Conservation (phyloP, 306 rosid genomes). For the Fragaria vesca region DNA sequence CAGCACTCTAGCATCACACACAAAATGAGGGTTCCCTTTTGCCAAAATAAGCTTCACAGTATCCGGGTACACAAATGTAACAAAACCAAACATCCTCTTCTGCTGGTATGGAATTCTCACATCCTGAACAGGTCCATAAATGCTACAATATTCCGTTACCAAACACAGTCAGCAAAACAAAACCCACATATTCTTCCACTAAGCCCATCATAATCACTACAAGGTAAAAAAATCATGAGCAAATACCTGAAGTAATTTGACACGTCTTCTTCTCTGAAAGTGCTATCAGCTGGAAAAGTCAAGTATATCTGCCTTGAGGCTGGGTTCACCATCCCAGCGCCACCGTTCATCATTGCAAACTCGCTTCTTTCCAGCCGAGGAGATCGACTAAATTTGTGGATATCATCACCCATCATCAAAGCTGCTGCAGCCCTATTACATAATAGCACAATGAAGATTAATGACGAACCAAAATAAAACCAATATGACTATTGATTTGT, state of each 20-base stretch:
- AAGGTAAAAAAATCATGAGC: neutral
- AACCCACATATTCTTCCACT: neutral
- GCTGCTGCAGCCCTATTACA: constrained; percentile 73
- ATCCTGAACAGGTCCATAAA: constrained; percentile 95
- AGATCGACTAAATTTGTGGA: constrained; percentile 69
- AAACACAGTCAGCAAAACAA: constrained; percentile 16
- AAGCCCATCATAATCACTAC: neutral
- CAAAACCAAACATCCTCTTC: constrained; percentile 97
- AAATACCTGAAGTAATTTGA: constrained; percentile 88
- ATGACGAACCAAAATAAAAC: neutral
- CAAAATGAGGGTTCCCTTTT: constrained; percentile 96
- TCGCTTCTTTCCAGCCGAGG: constrained; percentile 66
- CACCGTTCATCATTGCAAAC: constrained; percentile 53
- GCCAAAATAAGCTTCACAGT: constrained; percentile 90
- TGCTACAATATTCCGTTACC: constrained; percentile 39
- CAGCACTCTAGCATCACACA: constrained; percentile 95
- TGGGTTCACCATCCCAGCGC: constrained; percentile 70
- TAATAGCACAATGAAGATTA: constrained; percentile 7
- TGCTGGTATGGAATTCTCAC: constrained; percentile 99
- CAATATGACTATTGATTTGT: neutral
- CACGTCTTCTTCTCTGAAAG: constrained; percentile 96
- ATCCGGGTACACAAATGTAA: constrained; percentile 85
- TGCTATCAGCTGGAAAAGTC: constrained; percentile 97
- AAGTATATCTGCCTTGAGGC: constrained; percentile 96
- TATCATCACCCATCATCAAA: constrained; percentile 80